phyloP scores from a whole-genome alignment of 306 rosid genomes.

The Prunus campanulata region DNA sequence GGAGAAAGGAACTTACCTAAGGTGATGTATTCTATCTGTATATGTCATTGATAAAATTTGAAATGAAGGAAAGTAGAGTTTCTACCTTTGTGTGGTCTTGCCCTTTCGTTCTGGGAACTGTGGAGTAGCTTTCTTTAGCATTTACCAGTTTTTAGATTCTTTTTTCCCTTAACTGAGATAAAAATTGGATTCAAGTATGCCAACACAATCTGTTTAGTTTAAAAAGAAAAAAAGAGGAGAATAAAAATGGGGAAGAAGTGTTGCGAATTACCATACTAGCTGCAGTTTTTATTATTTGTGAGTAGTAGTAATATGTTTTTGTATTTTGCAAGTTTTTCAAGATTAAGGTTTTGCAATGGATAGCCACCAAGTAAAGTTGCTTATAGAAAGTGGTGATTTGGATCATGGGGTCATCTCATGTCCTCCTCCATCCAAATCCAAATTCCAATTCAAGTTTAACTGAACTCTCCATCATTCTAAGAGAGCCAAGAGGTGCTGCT shows the following conservation, averaged over 20 bases:
- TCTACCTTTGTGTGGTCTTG: background rate
- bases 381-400: too few relatives aligned
- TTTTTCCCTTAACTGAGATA: background rate
- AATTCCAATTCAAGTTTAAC: too few relatives aligned
- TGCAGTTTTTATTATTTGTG: too few relatives aligned
- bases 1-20: conserved; percentile 11
- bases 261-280: background rate
- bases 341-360: too few relatives aligned
- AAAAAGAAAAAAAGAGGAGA: too few relatives aligned
- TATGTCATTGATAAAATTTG: background rate
- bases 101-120: background rate
- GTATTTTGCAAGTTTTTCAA: too few relatives aligned
- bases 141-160: background rate
- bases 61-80: conserved; percentile 1
- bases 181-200: background rate
- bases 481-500: too few relatives aligned
- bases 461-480: too few relatives aligned
- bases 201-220: background rate
- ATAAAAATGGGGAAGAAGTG: background rate
- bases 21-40: conserved; percentile 8
- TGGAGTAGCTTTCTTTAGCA: background rate
- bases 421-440: too few relatives aligned
- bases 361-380: too few relatives aligned
- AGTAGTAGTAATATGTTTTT: too few relatives aligned
- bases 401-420: too few relatives aligned